Conservation (phyloP, 2,329 filamentous ascomycete species). For the Phialemoniopsis sp. region DNA sequence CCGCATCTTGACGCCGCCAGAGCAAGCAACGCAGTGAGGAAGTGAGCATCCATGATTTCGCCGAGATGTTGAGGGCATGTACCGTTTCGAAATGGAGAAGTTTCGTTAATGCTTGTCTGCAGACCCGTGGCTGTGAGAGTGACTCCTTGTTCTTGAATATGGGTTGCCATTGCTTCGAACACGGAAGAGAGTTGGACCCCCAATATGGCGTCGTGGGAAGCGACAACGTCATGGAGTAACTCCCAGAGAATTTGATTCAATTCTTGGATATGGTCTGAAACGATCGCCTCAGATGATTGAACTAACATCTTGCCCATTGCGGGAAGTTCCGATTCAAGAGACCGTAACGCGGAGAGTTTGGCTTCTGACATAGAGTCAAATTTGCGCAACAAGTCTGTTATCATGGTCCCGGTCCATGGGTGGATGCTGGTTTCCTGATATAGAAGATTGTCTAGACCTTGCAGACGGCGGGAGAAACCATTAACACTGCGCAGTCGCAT, state of each 20-base stretch:
- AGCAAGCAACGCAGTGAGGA: constrained; percentile 41
- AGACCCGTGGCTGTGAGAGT: no score
- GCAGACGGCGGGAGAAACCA: constrained; percentile 33
- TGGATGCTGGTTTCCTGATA: constrained; percentile 24
- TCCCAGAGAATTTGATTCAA: constrained; percentile 44
- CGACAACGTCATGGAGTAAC: constrained; percentile 36
- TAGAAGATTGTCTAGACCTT: constrained; percentile 42
- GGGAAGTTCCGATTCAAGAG: constrained; percentile 63
- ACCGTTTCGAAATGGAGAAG: background rate
- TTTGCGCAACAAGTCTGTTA: constrained; percentile 50
- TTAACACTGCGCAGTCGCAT: constrained; percentile 34
- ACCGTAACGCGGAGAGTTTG: constrained; percentile 54
- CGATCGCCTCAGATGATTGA: constrained; percentile 42
- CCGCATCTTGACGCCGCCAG: constrained; percentile 29
- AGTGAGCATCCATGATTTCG: constrained; percentile 31
- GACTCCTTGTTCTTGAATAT: no score
- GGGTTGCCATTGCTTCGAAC: constrained; percentile 9
- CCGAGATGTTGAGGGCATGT: constrained; percentile 25
- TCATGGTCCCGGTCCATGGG: constrained; percentile 43
- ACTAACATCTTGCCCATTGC: constrained; percentile 53
- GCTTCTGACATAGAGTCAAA: constrained; percentile 47
- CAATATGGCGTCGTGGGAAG: constrained; percentile 29
- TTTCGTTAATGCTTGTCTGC: constrained; percentile 7
- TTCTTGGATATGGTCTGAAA: constrained; percentile 41
- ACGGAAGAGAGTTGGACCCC: constrained; percentile 17